These are phyloP conservation scores for Tephrocybe sp. DNA, from an alignment of 768 basidiomycete genomes.

Conservation along the genomic window DNA sequence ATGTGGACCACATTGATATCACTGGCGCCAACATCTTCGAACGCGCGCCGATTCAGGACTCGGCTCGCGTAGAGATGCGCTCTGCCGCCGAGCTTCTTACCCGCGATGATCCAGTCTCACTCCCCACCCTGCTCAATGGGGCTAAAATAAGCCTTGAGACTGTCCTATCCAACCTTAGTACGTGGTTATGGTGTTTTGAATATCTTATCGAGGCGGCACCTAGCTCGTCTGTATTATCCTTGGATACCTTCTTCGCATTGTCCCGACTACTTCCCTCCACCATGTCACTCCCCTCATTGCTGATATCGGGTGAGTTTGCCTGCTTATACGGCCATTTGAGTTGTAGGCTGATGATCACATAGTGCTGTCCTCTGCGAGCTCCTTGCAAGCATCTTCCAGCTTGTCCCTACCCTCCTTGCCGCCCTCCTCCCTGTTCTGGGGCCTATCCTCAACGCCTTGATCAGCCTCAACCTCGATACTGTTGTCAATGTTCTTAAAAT, in stretches of 20 bases:
- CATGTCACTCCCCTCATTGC: neutral
- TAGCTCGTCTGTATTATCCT: neutral
- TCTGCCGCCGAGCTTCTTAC: neutral
- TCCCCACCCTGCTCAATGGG: neutral
- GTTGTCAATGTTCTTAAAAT: slow-evolving; percentile 5
- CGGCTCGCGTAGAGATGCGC: neutral
- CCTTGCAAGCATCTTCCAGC: slow-evolving; percentile 2
- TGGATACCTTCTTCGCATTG: neutral
- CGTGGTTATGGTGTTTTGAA: neutral
- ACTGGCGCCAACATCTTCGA: neutral
- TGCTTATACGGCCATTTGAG: neutral
- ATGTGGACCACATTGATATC: neutral
- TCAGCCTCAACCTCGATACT: neutral
- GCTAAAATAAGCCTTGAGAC: neutral
- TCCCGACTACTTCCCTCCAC: neutral
- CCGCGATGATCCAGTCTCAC: neutral
- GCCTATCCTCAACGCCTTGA: neutral
- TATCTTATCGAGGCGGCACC: neutral
- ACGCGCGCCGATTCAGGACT: neutral
- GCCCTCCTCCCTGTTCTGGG: slow-evolving; percentile 8
- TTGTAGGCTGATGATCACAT: neutral
- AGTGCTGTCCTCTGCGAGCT: slow-evolving; percentile 8
- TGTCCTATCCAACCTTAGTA: neutral
- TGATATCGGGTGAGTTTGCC: neutral
- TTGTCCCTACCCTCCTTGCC: slow-evolving; percentile 9